Evolutionary conservation across 768 basidiomycete genomes (phyloP), one percentile per base, ranked within the genome.

Genomic region (Cyclocybe cylindracea): DNA sequence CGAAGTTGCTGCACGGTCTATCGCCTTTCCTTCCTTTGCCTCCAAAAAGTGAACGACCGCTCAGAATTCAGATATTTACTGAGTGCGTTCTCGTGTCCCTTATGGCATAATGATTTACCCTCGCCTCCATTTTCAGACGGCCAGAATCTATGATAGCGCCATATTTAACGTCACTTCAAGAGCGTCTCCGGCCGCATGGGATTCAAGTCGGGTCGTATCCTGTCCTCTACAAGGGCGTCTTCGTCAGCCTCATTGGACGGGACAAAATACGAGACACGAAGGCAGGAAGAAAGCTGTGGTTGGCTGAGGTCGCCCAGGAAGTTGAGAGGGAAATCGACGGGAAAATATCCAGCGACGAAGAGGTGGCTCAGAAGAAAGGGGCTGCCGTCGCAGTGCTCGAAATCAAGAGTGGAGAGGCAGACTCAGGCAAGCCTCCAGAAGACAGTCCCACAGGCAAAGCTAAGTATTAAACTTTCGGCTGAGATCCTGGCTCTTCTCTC

Each of bases 181-280:
- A 79, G 36, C 84, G 89, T 44, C 80, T 93, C 2, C 82, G 78
- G 61, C 70, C 78, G 2, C 87, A 91, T 43, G 88, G 86, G 9
- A 83, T 98, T 43, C 85, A 90, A 64, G 80, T 95, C 14, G 89
- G 94, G 38, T 89, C 87, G 32, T 92, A 90, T 68, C 85, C 87
- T 29, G 75, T 82, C 29, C 66, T 86, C 18, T 73, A 77, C 51
- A 75, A 77, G 50, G 87, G 87, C 29, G 87, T 89, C 2, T 87
- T 84, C 46, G 86, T 91, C 32, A 84, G 82, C 55, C 71, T 90
- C 39, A 87, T 90, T 52, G 88, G 88, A 10, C 68, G 75, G 16
- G 72, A 73, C 53, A 52, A 38, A 58, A 42, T 61, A 69, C 50
- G 69, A 66, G 37, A 69, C 85, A 47, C 42, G 85, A 84, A 54